phyloP scores from a whole-genome alignment of 768 basidiomycete species.

The Melanogaster broomeanus region DNA sequence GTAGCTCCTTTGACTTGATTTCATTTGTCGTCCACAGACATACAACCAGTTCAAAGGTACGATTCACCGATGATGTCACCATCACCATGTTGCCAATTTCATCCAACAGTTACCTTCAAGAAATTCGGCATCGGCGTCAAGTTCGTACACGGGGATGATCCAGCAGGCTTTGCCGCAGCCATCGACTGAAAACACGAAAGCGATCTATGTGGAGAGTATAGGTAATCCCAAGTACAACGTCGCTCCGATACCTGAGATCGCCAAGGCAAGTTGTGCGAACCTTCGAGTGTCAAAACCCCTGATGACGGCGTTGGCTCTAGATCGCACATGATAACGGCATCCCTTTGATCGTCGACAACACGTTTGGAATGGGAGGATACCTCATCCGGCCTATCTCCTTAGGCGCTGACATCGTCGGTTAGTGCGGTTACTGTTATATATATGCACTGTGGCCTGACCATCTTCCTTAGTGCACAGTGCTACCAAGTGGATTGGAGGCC shows the following conservation, averaged over 20 bases:
- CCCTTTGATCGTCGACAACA: slow-evolving; percentile 68
- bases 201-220: slow-evolving; percentile 60
- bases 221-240: slow-evolving; percentile 64
- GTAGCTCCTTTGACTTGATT: not conserved
- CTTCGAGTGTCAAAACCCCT: not conserved
- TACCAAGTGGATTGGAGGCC: slow-evolving; percentile 70
- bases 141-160: slow-evolving; percentile 50
- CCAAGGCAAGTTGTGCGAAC: slow-evolving; percentile 40
- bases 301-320: slow-evolving; percentile 21
- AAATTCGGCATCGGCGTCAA: slow-evolving; percentile 56
- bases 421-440: slow-evolving; percentile 4
- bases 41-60: slow-evolving; percentile 67
- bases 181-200: slow-evolving; percentile 66
- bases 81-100: not conserved
- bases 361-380: slow-evolving; percentile 64
- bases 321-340: slow-evolving; percentile 62
- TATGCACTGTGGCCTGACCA: not conserved
- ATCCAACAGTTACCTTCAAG: slow-evolving; percentile 48
- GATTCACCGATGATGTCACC: not conserved
- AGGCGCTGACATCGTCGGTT: slow-evolving; percentile 57
- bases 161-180: slow-evolving; percentile 47
- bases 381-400: slow-evolving; percentile 53
- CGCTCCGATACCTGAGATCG: slow-evolving; percentile 54
- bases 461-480: slow-evolving; percentile 47
- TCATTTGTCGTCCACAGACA: slow-evolving; percentile 37